Percentiles rank a stretch among this genome's conserved stretches.
phyloP scores from a whole-genome alignment of 805 yeast species.

The Suhomyces vadensis region DNA sequence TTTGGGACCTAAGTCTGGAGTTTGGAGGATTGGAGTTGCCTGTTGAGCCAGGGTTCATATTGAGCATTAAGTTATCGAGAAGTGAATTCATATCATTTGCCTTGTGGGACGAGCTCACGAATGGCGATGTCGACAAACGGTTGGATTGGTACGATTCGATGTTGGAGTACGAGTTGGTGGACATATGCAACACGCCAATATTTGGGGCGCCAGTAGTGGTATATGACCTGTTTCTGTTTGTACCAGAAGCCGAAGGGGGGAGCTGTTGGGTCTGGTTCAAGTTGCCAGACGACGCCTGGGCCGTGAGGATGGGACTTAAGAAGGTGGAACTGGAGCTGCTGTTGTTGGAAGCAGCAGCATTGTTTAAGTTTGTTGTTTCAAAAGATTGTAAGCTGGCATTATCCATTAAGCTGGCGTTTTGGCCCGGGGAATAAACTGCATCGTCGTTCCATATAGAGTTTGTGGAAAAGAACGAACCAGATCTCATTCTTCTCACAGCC shows the following conservation, averaged over 20 bases:
- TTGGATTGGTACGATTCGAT: constrained; percentile 15
- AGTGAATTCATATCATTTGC: constrained; percentile 29
- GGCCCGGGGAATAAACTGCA: constrained; percentile 19
- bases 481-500: constrained; percentile 46
- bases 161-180: constrained; percentile 8
- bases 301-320: constrained; percentile 21
- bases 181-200: constrained; percentile 14
- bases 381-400: constrained; percentile 18
- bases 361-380: constrained; percentile 10
- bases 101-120: constrained; percentile 19
- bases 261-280: constrained; percentile 7
- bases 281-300: constrained; percentile 16
- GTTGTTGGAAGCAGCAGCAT: constrained; percentile 9
- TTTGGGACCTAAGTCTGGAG: constrained; percentile 40
- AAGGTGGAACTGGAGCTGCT: constrained; percentile 18
- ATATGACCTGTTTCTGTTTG: constrained; percentile 48
- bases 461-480: constrained; percentile 53
- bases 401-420: constrained; percentile 15
- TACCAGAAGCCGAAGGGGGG: constrained; percentile 6
- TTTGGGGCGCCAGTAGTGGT: constrained; percentile 42
- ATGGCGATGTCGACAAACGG: constrained; percentile 26
- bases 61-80: constrained; percentile 34
- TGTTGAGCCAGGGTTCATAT: constrained; percentile 17
- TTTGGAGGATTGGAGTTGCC: constrained; percentile 8
- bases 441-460: constrained; percentile 64